A percentile compares a stretch with the other conserved stretches of the same genome.
Evolutionary conservation across 2,329 filamentous ascomycete genomes (phyloP).

Genomic region (Pseudopyrenochaeta lycopersici): DNA sequence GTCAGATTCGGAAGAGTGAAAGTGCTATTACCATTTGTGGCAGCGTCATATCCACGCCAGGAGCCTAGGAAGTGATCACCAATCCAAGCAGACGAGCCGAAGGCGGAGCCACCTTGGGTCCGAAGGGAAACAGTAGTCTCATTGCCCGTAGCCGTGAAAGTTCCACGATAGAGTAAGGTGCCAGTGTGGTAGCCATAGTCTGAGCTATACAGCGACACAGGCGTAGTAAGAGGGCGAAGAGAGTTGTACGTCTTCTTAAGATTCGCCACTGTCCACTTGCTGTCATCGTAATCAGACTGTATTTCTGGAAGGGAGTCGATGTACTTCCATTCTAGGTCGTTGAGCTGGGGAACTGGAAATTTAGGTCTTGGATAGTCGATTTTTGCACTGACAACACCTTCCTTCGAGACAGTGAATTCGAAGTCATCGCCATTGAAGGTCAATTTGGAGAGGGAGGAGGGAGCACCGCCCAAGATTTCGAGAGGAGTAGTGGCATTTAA

Average conservation of each 20-base stretch:
- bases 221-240: constrained; percentile 64
- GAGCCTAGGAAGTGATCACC: constrained; percentile 70
- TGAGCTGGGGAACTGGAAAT: constrained; percentile 66
- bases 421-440: constrained; percentile 66
- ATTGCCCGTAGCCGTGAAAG: constrained; percentile 70
- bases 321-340: constrained; percentile 71
- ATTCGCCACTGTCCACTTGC: constrained; percentile 69
- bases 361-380: constrained; percentile 61
- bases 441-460: constrained; percentile 62
- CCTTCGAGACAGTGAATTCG: constrained; percentile 50
- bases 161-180: constrained; percentile 73
- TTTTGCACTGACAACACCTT: constrained; percentile 61
- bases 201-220: constrained; percentile 69
- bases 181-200: constrained; percentile 81
- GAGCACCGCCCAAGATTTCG: constrained; percentile 72
- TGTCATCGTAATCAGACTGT: constrained; percentile 71
- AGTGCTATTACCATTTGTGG: constrained; percentile 62
- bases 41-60: constrained; percentile 65
- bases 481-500: constrained; percentile 74
- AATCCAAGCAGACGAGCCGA: constrained; percentile 73
- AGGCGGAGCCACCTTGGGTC: constrained; percentile 74
- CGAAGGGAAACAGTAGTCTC: constrained; percentile 66
- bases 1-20: constrained; percentile 65
- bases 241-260: constrained; percentile 69
- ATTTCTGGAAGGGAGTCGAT: constrained; percentile 78